phyloP scores from a whole-genome alignment of 768 basidiomycete species.

The Piloderma croceum region DNA sequence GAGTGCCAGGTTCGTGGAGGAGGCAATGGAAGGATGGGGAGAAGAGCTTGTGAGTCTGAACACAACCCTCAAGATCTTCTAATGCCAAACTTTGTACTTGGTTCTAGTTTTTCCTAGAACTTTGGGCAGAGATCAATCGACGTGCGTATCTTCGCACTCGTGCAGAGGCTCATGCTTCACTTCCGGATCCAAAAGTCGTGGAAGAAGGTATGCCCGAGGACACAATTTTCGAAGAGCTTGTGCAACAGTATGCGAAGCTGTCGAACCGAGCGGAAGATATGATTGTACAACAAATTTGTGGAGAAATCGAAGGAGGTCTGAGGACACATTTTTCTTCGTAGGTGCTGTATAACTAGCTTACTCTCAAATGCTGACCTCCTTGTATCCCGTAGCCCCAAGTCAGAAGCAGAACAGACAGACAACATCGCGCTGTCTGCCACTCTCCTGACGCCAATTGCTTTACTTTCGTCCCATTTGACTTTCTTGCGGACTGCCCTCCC shows the following conservation, averaged over 20 bases:
- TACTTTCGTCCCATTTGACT: constrained; percentile 73
- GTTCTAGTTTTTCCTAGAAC: constrained; percentile 82
- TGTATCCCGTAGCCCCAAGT: constrained; percentile 14
- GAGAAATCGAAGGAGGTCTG: constrained; percentile 74
- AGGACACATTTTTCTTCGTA: constrained; percentile 71
- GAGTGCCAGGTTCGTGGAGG: constrained; percentile 69
- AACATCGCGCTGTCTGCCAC: constrained; percentile 58
- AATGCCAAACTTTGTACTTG: constrained; percentile 1
- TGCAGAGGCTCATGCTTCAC: constrained; percentile 41
- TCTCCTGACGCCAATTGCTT: constrained; percentile 69
- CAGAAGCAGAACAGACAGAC: constrained; percentile 19
- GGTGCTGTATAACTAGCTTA: constrained; percentile 19
- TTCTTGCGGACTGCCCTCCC: constrained; percentile 66
- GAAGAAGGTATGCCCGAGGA: constrained; percentile 40
- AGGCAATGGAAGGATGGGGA: constrained; percentile 74
- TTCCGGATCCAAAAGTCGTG: constrained; percentile 40
- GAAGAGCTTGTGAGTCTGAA: constrained; percentile 71
- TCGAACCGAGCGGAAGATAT: constrained; percentile 78
- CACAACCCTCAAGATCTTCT: constrained; percentile 1
- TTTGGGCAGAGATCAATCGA: constrained; percentile 76
- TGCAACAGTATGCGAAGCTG: constrained; percentile 57
- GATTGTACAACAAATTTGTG: constrained; percentile 74
- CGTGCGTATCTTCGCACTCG: constrained; percentile 52
- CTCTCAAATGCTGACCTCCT: constrained; percentile 26
- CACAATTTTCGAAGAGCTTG: constrained; percentile 76